Evolutionary conservation across 2,329 filamentous ascomycete genomes (phyloP), one percentile per base, ranked within the genome.

Genomic region (Talaromyces piceae): DNA sequence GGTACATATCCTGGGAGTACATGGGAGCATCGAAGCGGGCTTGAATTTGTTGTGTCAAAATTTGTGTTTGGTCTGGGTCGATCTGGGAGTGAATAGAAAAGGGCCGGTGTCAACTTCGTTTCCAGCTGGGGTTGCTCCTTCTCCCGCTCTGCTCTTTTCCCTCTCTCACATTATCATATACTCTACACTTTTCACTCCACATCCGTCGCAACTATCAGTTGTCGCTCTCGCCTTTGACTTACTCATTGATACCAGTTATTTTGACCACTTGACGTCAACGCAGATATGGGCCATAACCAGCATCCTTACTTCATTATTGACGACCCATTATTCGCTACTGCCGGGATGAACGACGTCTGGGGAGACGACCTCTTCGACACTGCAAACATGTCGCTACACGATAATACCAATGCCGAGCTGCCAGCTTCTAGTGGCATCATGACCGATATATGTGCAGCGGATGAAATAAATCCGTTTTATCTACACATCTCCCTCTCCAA

Each of bases 1-100:
- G 33, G 16, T 9, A n/a, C 33, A 23, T 72, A 23, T 70, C 65
- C 46, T 73, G 70, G 69, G 69, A 72, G 45, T 71, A 62, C 55
- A 61, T 67, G 25, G 70, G 67, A 7, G 57, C 63, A 13, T 60
- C 63, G 31, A 33, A 54, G 13, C 49, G 43, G 41, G 27, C 30
- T n/a, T n/a, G n/a, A n/a, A n/a, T n/a, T n/a, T n/a, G n/a, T n/a
- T n/a, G n/a, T n/a, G n/a, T n/a, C n/a, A n/a, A n/a, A n/a, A n/a
- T n/a, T n/a, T n/a, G n/a, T n/a, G n/a, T n/a, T n/a, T n/a, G n/a
- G n/a, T n/a, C n/a, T n/a, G n/a, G n/a, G n/a, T n/a, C n/a, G n/a
- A n/a, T n/a, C n/a, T n/a, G n/a, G n/a, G n/a, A n/a, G n/a, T n/a
- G n/a, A n/a, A n/a, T n/a, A n/a, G n/a, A n/a, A n/a, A n/a, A 31